Conservation (phyloP, 176 grass and related monocot genomes). For the Elaeis guineensis region DNA sequence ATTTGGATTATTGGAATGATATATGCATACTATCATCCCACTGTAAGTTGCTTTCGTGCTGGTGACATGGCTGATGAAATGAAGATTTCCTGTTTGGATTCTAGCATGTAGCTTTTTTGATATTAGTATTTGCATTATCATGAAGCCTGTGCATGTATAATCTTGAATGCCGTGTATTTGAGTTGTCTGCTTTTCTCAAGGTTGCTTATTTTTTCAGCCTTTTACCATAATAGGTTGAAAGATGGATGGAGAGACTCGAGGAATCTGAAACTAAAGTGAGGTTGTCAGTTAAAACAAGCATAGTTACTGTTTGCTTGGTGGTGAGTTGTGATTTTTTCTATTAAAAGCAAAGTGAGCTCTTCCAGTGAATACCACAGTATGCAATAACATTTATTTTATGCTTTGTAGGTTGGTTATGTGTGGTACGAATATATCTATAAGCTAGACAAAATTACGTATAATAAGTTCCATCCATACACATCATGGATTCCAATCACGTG, state of each 20-base stretch:
- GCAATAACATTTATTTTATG: neutral
- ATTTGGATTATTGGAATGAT: slow-evolving; percentile 94
- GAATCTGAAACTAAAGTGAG: slow-evolving; percentile 39
- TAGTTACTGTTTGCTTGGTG: slow-evolving; percentile 37
- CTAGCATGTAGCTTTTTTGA: neutral
- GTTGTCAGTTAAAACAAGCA: slow-evolving; percentile 32
- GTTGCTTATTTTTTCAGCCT: neutral
- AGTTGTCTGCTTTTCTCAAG: neutral
- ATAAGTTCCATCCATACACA: slow-evolving; percentile 60
- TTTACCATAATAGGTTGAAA: slow-evolving; percentile 26
- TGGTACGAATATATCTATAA: slow-evolving; percentile 74
- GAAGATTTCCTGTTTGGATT: neutral
- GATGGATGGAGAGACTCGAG: slow-evolving; percentile 51
- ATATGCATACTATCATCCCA: slow-evolving; percentile 86
- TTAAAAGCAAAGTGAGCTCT: neutral
- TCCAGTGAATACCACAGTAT: too few species aligned
- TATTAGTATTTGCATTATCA: too few species aligned
- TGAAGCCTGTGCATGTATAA: too few species aligned
- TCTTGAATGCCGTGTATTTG: neutral
- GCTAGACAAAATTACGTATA: slow-evolving; percentile 66
- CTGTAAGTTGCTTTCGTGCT: slow-evolving; percentile 32
- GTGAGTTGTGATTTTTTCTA: slow-evolving; percentile 19
- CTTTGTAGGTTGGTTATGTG: slow-evolving; percentile 42
- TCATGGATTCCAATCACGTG: slow-evolving; percentile 79
- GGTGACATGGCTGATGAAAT: too few species aligned